phyloP scores from a whole-genome alignment of 768 basidiomycete genomes.

The Cantharellus anzutake region DNA sequence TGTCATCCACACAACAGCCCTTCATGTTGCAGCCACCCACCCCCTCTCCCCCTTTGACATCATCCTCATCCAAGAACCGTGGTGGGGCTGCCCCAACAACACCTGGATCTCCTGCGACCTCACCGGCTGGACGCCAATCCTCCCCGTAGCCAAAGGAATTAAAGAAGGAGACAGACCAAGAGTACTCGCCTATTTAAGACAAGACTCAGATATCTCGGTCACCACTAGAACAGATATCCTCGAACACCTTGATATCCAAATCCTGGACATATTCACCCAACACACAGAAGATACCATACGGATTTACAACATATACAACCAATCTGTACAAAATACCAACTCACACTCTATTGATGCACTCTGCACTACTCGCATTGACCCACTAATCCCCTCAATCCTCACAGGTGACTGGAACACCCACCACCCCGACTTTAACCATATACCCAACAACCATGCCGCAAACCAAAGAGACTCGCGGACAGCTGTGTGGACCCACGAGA shows the following conservation, averaged over 20 bases:
- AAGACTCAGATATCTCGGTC: neutral
- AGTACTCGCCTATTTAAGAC: conserved; percentile 2
- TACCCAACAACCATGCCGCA: neutral
- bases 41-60: neutral
- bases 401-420: conserved; percentile 7
- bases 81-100: neutral
- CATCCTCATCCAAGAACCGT: conserved; percentile 1
- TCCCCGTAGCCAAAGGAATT: conserved; percentile 1
- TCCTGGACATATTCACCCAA: neutral
- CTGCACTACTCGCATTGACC: neutral
- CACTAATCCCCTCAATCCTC: conserved; percentile 1
- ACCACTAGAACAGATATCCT: conserved; percentile 1
- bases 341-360: neutral
- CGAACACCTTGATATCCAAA: conserved; percentile 2
- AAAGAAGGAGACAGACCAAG: neutral
- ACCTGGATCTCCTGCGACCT: neutral
- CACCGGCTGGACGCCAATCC: conserved; percentile 1
- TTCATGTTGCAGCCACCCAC: neutral
- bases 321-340: neutral
- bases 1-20: neutral
- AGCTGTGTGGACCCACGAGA: conserved; percentile 1
- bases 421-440: neutral
- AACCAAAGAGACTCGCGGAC: neutral
- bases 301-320: conserved; percentile 5
- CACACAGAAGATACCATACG: neutral